These are phyloP conservation scores for Ophiostoma sp. DNA, from an alignment of 2,329 filamentous ascomycete genomes.

Conservation along the genomic window DNA sequence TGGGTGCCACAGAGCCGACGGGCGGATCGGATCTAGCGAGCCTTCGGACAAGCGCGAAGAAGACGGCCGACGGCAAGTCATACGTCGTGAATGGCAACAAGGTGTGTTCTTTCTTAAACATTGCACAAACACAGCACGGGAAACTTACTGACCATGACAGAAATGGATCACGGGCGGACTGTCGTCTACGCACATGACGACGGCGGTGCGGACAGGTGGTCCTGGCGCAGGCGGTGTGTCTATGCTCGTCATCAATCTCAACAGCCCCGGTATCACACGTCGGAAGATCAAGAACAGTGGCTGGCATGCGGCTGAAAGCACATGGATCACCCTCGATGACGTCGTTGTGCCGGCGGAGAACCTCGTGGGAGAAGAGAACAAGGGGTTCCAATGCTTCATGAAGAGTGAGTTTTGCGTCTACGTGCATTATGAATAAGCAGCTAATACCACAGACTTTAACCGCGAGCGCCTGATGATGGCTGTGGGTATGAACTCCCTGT, in stretches of 20 bases:
- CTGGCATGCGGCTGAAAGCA: constrained; percentile 57
- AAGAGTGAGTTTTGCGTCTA: constrained; percentile 31
- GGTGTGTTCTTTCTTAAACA: not conserved
- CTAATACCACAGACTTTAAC: constrained; percentile 42
- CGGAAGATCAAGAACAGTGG: constrained; percentile 59
- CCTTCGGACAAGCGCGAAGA: constrained; percentile 54
- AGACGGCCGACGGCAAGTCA: constrained; percentile 38
- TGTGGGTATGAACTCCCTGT: constrained; percentile 51
- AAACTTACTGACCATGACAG: constrained; percentile 22
- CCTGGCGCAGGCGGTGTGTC: constrained; percentile 50
- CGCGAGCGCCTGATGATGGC: constrained; percentile 55
- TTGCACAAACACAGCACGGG: not conserved
- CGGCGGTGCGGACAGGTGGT: constrained; percentile 55
- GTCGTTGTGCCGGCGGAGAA: constrained; percentile 50
- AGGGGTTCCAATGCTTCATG: constrained; percentile 56
- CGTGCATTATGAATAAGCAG: no score
- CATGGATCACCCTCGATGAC: constrained; percentile 51
- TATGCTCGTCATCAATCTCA: constrained; percentile 51
- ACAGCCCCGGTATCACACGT: constrained; percentile 45
- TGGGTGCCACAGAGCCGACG: constrained; percentile 59
- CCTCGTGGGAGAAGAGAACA: constrained; percentile 49
- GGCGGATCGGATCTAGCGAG: constrained; percentile 60
- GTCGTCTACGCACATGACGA: constrained; percentile 56
- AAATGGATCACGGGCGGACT: constrained; percentile 63
- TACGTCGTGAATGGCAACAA: constrained; percentile 63